Evolutionary conservation across 2,329 filamentous ascomycete genomes (phyloP).

Genomic region (Leptographium flavum): DNA sequence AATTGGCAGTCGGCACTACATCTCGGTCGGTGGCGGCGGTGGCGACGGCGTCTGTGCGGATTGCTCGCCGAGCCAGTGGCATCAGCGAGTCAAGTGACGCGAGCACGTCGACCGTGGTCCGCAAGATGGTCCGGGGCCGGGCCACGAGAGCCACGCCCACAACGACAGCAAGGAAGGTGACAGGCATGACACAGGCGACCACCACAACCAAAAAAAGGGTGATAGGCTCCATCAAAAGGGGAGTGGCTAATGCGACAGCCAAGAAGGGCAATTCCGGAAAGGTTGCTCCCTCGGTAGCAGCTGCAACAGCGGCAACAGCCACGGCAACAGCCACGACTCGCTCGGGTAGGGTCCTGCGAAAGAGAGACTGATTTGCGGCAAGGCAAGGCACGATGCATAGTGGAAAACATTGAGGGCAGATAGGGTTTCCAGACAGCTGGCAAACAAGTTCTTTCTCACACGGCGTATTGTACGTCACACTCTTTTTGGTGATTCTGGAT

Average conservation of each 20-base stretch:
- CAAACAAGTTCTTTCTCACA: no score
- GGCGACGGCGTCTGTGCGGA: slow-evolving; percentile 24
- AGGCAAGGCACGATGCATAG: neutral
- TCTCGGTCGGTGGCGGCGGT: slow-evolving; percentile 14
- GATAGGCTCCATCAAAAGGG: slow-evolving; percentile 39
- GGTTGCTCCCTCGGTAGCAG: slow-evolving; percentile 17
- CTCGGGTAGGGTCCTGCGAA: slow-evolving; percentile 39
- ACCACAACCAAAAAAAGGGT: slow-evolving; percentile 34
- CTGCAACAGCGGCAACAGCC: slow-evolving; percentile 16
- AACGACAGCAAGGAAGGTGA: slow-evolving; percentile 18
- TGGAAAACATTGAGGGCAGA: no score
- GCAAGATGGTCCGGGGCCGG: slow-evolving; percentile 26
- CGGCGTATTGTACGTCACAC: no score
- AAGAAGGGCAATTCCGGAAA: slow-evolving; percentile 35
- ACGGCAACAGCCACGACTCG: slow-evolving; percentile 22
- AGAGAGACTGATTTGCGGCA: slow-evolving; percentile 25
- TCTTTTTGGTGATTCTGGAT: neutral
- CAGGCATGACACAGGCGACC: slow-evolving; percentile 21
- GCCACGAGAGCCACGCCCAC: slow-evolving; percentile 15
- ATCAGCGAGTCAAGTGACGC: slow-evolving; percentile 49
- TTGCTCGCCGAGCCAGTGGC: slow-evolving; percentile 38
- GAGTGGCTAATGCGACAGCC: slow-evolving; percentile 29
- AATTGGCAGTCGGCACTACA: slow-evolving; percentile 14
- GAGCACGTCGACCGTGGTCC: slow-evolving; percentile 51
- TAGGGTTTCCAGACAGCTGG: no score